Evolutionary conservation across 2,329 filamentous ascomycete genomes (phyloP).

Genomic region (Diaporthe ilicicola): DNA sequence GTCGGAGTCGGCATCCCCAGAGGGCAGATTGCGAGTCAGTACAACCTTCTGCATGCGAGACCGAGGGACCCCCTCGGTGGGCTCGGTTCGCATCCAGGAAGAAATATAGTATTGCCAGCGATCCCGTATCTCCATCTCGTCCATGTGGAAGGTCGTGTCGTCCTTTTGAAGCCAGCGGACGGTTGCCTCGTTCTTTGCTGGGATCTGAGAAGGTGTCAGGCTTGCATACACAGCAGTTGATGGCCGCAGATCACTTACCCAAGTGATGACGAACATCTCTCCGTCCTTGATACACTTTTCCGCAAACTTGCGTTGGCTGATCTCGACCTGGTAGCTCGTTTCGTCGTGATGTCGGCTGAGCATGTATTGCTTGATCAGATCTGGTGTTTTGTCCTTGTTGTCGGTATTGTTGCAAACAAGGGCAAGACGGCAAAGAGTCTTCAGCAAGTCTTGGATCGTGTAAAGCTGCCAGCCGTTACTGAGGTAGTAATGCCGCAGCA

Average conservation of each 20-base stretch:
- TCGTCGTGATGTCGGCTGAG: conserved; percentile 82
- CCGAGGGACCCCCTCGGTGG: conserved; percentile 80
- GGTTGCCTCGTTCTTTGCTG: conserved; percentile 72
- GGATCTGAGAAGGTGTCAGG: conserved; percentile 60
- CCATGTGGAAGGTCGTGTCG: conserved; percentile 83
- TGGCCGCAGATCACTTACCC: conserved; percentile 69
- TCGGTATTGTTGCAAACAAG: conserved; percentile 86
- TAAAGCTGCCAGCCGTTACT: conserved; percentile 93
- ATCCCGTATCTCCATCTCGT: conserved; percentile 84
- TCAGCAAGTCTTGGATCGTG: conserved; percentile 88
- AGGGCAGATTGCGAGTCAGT: conserved; percentile 75
- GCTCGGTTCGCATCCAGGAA: conserved; percentile 86
- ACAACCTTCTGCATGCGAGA: conserved; percentile 73
- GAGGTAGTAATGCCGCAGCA: conserved; percentile 90
- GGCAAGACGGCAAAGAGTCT: conserved; percentile 81
- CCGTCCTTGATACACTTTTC: conserved; percentile 93
- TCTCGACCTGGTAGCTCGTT: conserved; percentile 89
- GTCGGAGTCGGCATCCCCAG: conserved; percentile 68
- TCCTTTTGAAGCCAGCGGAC: conserved; percentile 76
- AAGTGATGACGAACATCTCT: conserved; percentile 89
- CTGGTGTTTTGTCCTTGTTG: conserved; percentile 90
- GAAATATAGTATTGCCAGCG: conserved; percentile 97
- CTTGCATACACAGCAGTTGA: background rate
- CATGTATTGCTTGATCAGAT: conserved; percentile 88
- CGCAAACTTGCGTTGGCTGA: conserved; percentile 88